Percentiles rank a stretch among this genome's conserved stretches.
These are phyloP conservation scores for Fusarium sacchari DNA, from an alignment of 2,329 filamentous ascomycete species.

Conservation along the genomic window DNA sequence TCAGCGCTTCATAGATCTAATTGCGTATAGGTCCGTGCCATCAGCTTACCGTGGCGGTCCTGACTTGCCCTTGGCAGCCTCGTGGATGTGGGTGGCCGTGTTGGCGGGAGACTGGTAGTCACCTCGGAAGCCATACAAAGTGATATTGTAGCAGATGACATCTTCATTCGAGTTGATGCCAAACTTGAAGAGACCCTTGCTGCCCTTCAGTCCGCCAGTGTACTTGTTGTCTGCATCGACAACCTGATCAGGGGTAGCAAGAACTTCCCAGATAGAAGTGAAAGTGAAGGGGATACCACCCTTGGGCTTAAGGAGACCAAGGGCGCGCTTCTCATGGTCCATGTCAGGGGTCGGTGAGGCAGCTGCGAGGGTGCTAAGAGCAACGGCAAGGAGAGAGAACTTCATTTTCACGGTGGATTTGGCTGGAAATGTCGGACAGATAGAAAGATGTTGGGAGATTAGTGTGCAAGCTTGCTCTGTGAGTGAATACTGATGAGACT, in stretches of 20 bases:
- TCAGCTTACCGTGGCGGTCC: constrained; percentile 58
- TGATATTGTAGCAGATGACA: constrained; percentile 62
- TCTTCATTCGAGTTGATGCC: constrained; percentile 61
- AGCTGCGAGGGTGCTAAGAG: constrained; percentile 36
- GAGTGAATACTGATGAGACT: constrained; percentile 1
- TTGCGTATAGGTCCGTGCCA: background rate
- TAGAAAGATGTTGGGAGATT: background rate
- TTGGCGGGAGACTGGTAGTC: constrained; percentile 60
- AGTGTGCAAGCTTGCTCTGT: background rate
- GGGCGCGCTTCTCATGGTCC: constrained; percentile 30
- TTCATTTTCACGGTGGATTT: constrained; percentile 37
- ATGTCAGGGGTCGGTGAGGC: constrained; percentile 38
- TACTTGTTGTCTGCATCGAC: constrained; percentile 53
- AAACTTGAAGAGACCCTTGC: constrained; percentile 60
- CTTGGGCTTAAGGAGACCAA: constrained; percentile 33
- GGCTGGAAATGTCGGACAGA: background rate
- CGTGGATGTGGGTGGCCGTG: constrained; percentile 66
- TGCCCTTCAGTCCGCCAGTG: constrained; percentile 55
- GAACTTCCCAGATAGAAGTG: constrained; percentile 59
- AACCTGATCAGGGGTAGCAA: constrained; percentile 61
- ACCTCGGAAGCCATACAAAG: constrained; percentile 58
- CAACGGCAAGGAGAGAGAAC: constrained; percentile 33
- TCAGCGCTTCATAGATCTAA: background rate
- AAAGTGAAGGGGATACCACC: constrained; percentile 50
- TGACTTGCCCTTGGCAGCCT: constrained; percentile 55